Percentiles rank a stretch among this genome's conserved stretches.
Evolutionary conservation across 176 grass and related monocot species (phyloP).

Genomic region (Pharus latifolius): DNA sequence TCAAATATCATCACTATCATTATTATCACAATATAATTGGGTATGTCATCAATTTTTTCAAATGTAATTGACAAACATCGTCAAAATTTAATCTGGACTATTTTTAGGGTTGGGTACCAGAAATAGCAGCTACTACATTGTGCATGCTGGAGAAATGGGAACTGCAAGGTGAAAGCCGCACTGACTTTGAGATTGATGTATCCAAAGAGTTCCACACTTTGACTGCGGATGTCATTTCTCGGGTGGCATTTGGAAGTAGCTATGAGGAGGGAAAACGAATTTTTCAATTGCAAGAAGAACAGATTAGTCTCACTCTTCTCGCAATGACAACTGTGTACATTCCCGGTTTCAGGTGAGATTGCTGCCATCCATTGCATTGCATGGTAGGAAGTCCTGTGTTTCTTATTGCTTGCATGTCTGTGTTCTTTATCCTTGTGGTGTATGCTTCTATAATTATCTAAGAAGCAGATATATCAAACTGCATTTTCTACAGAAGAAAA

Average conservation of each 20-base stretch:
- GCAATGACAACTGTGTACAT: conserved; percentile 65
- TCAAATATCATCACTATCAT: no score
- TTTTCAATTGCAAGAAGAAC: conserved; percentile 68
- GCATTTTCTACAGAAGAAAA: no score
- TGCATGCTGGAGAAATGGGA: conserved; percentile 73
- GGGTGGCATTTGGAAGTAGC: conserved; percentile 81
- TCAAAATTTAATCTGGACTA: no score
- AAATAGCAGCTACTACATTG: conserved; percentile 25
- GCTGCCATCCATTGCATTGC: background rate
- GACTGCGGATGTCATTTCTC: conserved; percentile 57
- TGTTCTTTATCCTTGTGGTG: background rate
- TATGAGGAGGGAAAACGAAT: conserved; percentile 60
- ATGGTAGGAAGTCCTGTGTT: background rate
- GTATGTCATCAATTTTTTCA: no score
- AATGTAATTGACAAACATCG: no score
- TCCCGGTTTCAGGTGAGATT: conserved; percentile 68
- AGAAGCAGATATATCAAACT: no score
- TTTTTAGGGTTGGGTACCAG: conserved; percentile 64
- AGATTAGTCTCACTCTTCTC: conserved; percentile 39
- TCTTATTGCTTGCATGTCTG: background rate
- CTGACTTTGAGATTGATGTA: conserved; percentile 66
- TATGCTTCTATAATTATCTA: no score
- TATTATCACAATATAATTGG: no score
- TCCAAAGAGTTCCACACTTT: conserved; percentile 47
- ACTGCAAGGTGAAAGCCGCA: background rate